Evolutionary conservation across 768 basidiomycete species (phyloP).

Genomic region (Sutorius australiensis): DNA sequence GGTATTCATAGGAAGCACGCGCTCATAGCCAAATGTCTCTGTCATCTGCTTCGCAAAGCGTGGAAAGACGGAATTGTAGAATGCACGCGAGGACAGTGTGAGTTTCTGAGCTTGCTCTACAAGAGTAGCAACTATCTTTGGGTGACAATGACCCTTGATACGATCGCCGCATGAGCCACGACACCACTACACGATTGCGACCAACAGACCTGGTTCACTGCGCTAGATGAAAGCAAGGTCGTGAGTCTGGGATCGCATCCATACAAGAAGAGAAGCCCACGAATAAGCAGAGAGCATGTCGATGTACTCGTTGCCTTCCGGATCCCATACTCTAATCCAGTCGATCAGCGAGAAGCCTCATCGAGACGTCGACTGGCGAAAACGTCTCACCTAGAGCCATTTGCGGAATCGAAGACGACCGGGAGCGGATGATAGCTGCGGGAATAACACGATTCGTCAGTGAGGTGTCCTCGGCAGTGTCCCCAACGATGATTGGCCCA

Average conservation of each 20-base stretch:
- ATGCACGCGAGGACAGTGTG: conserved; percentile 92
- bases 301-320: conserved; percentile 92
- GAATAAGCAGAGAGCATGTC: conserved; percentile 99
- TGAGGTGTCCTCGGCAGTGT: conserved; percentile 15
- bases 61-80: conserved; percentile 91
- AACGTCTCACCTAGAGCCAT: conserved; percentile 80
- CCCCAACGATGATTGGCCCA: conserved; percentile 17
- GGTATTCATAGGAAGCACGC: conserved; percentile 98
- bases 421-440: conserved; percentile 93
- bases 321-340: conserved; percentile 74
- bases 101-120: conserved; percentile 82
- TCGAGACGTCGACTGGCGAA: conserved; percentile 28
- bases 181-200: conserved; percentile 6
- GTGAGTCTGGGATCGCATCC: conserved; percentile 2
- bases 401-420: conserved; percentile 87
- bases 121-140: conserved; percentile 77
- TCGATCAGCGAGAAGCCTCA: neutral
- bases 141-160: conserved; percentile 84
- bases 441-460: conserved; percentile 37
- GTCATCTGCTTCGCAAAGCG: conserved; percentile 85
- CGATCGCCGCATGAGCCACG: conserved; percentile 13
- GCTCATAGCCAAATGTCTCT: conserved; percentile 84
- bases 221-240: conserved; percentile 39
- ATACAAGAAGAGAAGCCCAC: conserved; percentile 43
- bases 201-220: conserved; percentile 72